Base-by-base conservation (phyloP, 768 basidiomycete genomes). In the Kondoa subrosea region DNA sequence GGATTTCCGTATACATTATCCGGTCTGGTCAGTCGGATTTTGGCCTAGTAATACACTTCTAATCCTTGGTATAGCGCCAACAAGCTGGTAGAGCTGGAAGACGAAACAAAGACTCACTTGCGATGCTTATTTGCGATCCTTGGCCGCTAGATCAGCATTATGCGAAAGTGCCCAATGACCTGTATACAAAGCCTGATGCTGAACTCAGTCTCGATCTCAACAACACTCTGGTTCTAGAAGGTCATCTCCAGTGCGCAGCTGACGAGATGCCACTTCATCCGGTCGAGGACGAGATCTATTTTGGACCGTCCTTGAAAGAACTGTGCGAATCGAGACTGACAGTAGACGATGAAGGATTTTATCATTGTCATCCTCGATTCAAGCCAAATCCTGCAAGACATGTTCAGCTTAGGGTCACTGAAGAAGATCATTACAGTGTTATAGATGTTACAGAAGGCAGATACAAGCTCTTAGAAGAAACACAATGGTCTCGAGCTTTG, bases 71-170 rank as follows among this genome's bases (percentile, higher is more conserved):
- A 4, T 72, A 91, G 89, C 81, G 87, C 56, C 91, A 93, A 80
- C 89, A 93, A 82, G 84, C 86, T 16, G 89, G 91, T 34, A 81
- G 90, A 72, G 90, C 89, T 14, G 90, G 90, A 0, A 84, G 91
- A 59, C 80, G 91, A 65, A 80, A 85, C 65, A 84, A 84, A 29
- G 90, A 91, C 74, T 85, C 89, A 27, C 80, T 93, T 29, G 84
- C 85, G 0, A 80, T 91, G 66, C 81, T 87, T 56, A 81, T 93
- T 3, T 82, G 85, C 15, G 87, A 78, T 56, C 71, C 75, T 2
- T 80, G 83, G 56, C 85, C 87, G 1, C 80, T 88, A 57, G 89
- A 91, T 75, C 83, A 83, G 71, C 82, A 90, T 74, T 93, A 86
- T 71, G 81, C 84, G 4, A 77, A 82, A 1, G 80, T 87, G 72